Base-by-base conservation (phyloP, 208 protist genomes). In the Chromosphaera perkinsii region DNA sequence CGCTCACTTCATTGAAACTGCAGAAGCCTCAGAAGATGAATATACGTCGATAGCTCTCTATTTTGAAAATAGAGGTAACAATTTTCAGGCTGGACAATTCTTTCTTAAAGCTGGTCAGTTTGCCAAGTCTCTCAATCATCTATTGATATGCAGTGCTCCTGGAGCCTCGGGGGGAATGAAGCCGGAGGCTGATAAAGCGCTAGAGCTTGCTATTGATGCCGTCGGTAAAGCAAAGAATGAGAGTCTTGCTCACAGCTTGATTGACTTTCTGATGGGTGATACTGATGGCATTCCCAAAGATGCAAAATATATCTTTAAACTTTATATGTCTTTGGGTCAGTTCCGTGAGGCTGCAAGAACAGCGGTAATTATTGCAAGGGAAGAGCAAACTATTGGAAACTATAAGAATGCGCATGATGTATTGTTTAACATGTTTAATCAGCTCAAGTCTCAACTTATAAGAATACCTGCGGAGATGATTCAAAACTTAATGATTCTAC, bases 181-280 rank as follows among this genome's bases (percentile, higher is more conserved):
- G 61, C 81, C 64, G 78, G 89, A 33, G 68, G 91, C 89, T 64
- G 80, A 87, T n/a, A n/a, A n/a, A n/a, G n/a, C n/a, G 51, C 87
- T 95, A 73, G 82, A 93, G 70, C 90, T 90, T 78, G 90, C 90
- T 14, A 89, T 95, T 66, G 78, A 90, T 51, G 83, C 94, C 31
- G 90, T 96, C 1, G 90, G 90, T 49, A 89, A 86, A 63, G 90
- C 90, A 7, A 83, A 86, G 56, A 93, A 85, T 72, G 90, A 95
- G 72, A 69, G 71, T n/a, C 75, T 97, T n/a, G 94, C 89, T 36
- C 88, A 89, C 78, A 82, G 74, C 69, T 85, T 97, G 54, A 91
- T 96, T 68, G 92, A 95, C 76, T 95, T 87, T 69, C 85, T 97
- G 31, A 95, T 95, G 88, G 92, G 92, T 22, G 89, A 94, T 61